phyloP scores from a whole-genome alignment of 768 basidiomycete species.

The Amanita thiersii region DNA sequence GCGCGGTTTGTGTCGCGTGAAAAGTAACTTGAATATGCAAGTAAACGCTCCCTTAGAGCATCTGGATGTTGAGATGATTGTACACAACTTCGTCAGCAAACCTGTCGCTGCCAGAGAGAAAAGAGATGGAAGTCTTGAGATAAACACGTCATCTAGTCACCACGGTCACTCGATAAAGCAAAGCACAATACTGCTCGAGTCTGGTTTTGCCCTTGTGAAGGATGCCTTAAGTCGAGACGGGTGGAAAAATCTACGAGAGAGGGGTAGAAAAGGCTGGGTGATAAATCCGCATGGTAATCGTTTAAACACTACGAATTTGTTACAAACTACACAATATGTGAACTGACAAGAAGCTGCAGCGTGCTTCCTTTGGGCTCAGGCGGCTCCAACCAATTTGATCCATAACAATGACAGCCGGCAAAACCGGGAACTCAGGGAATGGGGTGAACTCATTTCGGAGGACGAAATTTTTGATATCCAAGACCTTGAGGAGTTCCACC shows the following conservation, averaged over 20 bases:
- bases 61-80: no score
- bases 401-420: background rate
- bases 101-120: no score
- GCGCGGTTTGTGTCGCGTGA: no score
- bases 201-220: background rate
- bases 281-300: background rate
- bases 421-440: constrained; percentile 20
- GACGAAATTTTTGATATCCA: constrained; percentile 27
- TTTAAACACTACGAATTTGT: background rate
- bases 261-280: background rate
- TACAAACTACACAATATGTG: background rate
- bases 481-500: constrained; percentile 37
- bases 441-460: constrained; percentile 25
- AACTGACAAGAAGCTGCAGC: constrained; percentile 1
- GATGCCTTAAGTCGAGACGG: background rate
- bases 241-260: background rate
- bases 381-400: background rate
- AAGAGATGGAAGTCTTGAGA: no score
- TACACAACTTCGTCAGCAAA: no score
- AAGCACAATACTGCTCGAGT: background rate
- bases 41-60: no score
- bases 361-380: constrained; percentile 6
- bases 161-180: no score
- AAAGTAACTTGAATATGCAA: no score
- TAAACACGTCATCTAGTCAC: no score